A percentile compares a stretch with the other conserved stretches of the same genome.
Evolutionary conservation across 805 yeast genomes (phyloP).

Genomic region (Ogataea sp.): DNA sequence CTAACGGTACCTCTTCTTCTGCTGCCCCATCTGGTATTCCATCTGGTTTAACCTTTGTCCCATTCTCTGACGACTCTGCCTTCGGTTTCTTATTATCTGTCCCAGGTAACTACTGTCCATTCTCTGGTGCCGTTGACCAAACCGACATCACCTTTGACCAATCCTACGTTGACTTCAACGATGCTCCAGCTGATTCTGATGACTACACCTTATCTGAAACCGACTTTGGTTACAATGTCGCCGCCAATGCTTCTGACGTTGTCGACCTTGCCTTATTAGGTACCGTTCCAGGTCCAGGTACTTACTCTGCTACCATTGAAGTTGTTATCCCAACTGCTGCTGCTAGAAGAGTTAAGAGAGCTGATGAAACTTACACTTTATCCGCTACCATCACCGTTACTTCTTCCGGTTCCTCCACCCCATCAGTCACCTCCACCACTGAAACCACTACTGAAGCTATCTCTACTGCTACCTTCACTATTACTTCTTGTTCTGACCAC

Average conservation of each 20-base stretch:
- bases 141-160: not conserved
- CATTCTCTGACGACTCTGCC: not conserved
- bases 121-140: not conserved
- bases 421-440: no score
- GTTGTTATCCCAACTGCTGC: not conserved
- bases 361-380: not conserved
- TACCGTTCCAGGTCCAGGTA: not conserved
- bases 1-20: not conserved
- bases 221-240: not conserved
- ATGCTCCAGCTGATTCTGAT: slow-evolving; percentile 12
- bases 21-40: not conserved
- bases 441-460: not conserved
- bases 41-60: not conserved
- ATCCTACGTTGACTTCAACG: not conserved
- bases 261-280: not conserved
- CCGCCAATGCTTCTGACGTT: not conserved
- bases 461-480: not conserved
- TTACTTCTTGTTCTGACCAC: not conserved
- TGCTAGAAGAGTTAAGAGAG: not conserved
- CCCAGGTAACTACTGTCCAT: not conserved
- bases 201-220: not conserved
- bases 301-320: not conserved
- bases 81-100: not conserved
- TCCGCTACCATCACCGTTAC: not conserved
- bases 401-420: not conserved